Conservation (phyloP, 345 rosid species). For the Garcia nutans region DNA sequence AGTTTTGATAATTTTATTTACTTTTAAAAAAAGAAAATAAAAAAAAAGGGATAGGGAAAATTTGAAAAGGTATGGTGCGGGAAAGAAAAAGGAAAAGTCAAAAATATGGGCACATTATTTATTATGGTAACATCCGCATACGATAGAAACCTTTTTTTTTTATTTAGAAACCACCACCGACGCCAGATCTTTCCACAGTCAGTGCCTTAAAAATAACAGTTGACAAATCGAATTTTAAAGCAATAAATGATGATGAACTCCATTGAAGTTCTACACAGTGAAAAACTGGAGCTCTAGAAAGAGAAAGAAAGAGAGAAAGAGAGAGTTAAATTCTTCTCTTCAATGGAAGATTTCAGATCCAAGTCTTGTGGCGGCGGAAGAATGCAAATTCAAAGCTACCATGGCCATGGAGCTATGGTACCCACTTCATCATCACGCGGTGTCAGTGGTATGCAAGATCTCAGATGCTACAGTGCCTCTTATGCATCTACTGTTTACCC, state of each 20-base stretch:
- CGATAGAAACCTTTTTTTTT: neutral
- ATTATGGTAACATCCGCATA: neutral
- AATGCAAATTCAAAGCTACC: slow-evolving; percentile 35
- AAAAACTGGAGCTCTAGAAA: neutral
- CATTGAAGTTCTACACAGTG: neutral
- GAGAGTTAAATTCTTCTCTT: neutral
- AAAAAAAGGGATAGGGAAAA: no score
- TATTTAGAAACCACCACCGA: neutral
- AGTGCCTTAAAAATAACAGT: neutral
- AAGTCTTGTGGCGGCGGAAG: slow-evolving; percentile 49
- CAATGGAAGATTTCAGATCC: slow-evolving; percentile 74
- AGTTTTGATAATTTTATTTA: no score
- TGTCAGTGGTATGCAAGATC: slow-evolving; percentile 49
- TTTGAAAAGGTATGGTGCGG: no score
- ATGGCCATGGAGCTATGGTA: slow-evolving; percentile 4
- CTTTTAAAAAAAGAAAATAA: no score
- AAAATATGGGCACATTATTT: neutral
- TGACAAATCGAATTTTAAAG: neutral
- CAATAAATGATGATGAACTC: neutral
- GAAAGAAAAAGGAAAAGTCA: slow-evolving; percentile 3
- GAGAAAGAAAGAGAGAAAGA: no score
- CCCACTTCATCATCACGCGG: slow-evolving; percentile 24
- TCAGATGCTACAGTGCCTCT: slow-evolving; percentile 59
- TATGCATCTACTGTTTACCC: slow-evolving; percentile 39
- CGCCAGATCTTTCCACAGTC: neutral